Evolutionary conservation across 2,329 filamentous ascomycete genomes (phyloP).

Genomic region (Monosporascus sp.): DNA sequence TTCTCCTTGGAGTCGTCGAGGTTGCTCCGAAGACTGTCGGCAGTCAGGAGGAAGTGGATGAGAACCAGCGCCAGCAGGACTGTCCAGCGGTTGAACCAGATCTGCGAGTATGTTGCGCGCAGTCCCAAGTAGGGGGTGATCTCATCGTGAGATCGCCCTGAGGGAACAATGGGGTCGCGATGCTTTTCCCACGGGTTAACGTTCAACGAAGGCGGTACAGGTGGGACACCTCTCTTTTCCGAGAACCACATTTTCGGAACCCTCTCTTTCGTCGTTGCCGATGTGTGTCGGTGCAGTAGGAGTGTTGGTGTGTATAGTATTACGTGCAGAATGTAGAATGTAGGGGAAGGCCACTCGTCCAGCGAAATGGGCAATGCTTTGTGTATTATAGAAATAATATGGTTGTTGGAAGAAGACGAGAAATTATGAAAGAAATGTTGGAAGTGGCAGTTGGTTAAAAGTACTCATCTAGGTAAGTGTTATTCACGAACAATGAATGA

Average conservation of each 20-base stretch:
- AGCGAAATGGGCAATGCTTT: neutral
- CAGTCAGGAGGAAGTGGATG: constrained; percentile 70
- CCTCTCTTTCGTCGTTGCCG: constrained; percentile 2
- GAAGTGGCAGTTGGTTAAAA: constrained; percentile 4
- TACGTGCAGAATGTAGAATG: constrained; percentile 1
- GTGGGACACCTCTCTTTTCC: constrained; percentile 21
- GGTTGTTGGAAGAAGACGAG: neutral
- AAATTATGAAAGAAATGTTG: constrained; percentile 2
- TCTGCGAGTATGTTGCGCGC: constrained; percentile 81
- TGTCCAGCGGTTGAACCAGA: constrained; percentile 98
- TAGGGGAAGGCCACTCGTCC: neutral
- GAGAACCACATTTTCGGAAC: constrained; percentile 18
- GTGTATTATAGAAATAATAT: neutral
- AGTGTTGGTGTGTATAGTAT: constrained; percentile 1
- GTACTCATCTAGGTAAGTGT: constrained; percentile 5
- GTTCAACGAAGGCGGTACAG: constrained; percentile 26
- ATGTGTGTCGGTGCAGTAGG: neutral
- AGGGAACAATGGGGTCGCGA: constrained; percentile 14
- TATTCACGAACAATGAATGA: constrained; percentile 12
- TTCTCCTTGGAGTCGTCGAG: constrained; percentile 71
- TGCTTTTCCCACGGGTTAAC: constrained; percentile 27
- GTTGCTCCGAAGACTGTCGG: constrained; percentile 66
- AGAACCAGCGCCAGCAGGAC: constrained; percentile 82
- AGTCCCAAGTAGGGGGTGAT: constrained; percentile 86
- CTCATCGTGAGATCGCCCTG: constrained; percentile 61